phyloP scores from a whole-genome alignment of 805 yeast genomes.

The Wickerhamiella sergipiensis region DNA sequence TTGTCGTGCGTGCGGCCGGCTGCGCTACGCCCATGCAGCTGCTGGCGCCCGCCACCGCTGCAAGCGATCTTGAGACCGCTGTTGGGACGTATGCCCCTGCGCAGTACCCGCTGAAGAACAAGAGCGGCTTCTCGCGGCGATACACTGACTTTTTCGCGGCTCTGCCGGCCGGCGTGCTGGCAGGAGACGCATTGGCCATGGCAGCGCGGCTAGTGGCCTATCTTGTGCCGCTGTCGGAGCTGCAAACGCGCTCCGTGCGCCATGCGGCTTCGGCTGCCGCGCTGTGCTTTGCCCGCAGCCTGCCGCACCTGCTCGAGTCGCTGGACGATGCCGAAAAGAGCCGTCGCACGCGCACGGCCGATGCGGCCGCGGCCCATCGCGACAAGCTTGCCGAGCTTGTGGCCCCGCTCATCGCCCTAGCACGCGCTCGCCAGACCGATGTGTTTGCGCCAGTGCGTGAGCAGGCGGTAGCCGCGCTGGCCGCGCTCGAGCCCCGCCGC shows the following conservation, averaged over 20 bases:
- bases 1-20: constrained; percentile 11
- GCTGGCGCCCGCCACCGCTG: constrained; percentile 2
- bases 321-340: neutral
- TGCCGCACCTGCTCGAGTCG: neutral
- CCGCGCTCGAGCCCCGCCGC: neutral
- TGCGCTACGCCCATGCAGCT: constrained; percentile 5
- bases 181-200: constrained; percentile 4
- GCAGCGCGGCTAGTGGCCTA: constrained; percentile 1
- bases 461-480: neutral
- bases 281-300: neutral
- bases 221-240: constrained; percentile 4
- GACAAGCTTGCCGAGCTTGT: neutral
- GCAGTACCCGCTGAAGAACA: constrained; percentile 6
- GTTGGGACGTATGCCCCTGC: constrained; percentile 7
- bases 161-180: constrained; percentile 3
- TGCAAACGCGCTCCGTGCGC: constrained; percentile 12
- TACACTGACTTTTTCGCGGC: constrained; percentile 1
- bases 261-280: constrained; percentile 6
- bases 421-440: neutral
- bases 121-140: constrained; percentile 4
- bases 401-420: neutral
- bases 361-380: neutral
- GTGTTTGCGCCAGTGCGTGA: constrained; percentile 1
- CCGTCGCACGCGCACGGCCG: neutral
- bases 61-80: constrained; percentile 4